A percentile compares a stretch with the other conserved stretches of the same genome.
Conservation (phyloP, 2,329 filamentous ascomycete species). For the Fusarium mexicanum region DNA sequence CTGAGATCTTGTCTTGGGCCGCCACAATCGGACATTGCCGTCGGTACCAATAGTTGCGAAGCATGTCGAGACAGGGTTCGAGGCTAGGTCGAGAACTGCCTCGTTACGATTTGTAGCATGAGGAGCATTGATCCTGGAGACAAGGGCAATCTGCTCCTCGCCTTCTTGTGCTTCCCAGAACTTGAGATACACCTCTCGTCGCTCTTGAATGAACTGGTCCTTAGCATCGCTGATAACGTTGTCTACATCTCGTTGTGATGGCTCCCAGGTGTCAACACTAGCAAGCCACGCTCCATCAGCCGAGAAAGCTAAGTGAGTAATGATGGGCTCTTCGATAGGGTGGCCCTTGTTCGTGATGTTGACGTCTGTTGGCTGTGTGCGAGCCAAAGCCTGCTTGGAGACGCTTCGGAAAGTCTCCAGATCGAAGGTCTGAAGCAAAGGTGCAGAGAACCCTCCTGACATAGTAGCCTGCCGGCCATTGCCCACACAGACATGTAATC, state of each 20-base stretch:
- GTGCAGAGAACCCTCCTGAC: conserved; percentile 62
- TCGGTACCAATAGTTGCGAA: conserved; percentile 91
- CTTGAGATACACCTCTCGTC: conserved; percentile 83
- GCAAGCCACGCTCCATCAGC: conserved; percentile 88
- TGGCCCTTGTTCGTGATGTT: conserved; percentile 78
- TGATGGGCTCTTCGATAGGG: conserved; percentile 78
- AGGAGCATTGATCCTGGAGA: conserved; percentile 84
- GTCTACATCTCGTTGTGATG: conserved; percentile 73
- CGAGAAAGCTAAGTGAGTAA: conserved; percentile 79
- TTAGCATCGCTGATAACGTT: conserved; percentile 49
- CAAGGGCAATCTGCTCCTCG: conserved; percentile 73
- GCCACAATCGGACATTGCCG: conserved; percentile 81
- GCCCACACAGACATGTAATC: conserved; percentile 74
- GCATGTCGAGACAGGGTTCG: conserved; percentile 73
- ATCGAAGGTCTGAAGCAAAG: conserved; percentile 84
- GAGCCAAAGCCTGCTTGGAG: conserved; percentile 86
- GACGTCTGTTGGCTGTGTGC: conserved; percentile 85
- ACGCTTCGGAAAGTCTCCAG: conserved; percentile 80
- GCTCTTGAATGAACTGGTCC: conserved; percentile 60
- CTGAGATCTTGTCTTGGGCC: conserved; percentile 73
- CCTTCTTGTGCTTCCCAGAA: conserved; percentile 80
- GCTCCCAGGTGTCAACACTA: conserved; percentile 91
- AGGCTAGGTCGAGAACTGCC: conserved; percentile 75
- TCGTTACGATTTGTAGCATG: conserved; percentile 69
- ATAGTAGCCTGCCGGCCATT: conserved; percentile 66